Evolutionary conservation across 2,329 filamentous ascomycete genomes (phyloP).

Genomic region (Aspergillus caelatus): DNA sequence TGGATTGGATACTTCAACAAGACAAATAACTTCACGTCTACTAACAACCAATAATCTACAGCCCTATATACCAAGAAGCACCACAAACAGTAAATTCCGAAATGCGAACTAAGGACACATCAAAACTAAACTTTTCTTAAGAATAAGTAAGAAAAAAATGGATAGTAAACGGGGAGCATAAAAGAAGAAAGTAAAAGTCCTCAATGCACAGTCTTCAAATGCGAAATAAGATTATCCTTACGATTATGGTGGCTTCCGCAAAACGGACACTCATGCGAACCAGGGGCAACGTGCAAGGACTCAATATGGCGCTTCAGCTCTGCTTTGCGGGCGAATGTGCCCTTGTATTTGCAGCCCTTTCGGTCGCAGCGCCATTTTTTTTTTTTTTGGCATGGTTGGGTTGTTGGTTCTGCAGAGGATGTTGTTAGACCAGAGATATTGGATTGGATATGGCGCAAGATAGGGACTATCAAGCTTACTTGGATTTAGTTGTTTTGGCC

Average conservation of each 20-base stretch:
- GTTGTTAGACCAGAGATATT: not conserved
- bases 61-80: too few species aligned
- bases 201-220: not conserved
- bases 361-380: not conserved
- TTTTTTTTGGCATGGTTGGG: not conserved
- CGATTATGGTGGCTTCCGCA: not conserved
- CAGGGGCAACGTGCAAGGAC: not conserved
- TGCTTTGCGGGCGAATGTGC: not conserved
- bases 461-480: not conserved
- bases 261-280: not conserved
- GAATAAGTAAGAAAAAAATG: too few species aligned
- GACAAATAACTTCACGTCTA: too few species aligned
- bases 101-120: too few species aligned
- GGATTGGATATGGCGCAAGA: too few species aligned
- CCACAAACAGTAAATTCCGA: too few species aligned
- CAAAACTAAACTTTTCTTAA: too few species aligned
- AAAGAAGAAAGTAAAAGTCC: not conserved
- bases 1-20: too few species aligned
- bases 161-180: too few species aligned
- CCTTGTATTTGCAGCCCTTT: not conserved
- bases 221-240: not conserved
- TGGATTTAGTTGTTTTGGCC: not conserved
- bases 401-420: fast-evolving
- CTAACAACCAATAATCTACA: too few species aligned
- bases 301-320: not conserved